phyloP scores from a whole-genome alignment of 176 grass and related monocot genomes.

The Oryza officinalis region DNA sequence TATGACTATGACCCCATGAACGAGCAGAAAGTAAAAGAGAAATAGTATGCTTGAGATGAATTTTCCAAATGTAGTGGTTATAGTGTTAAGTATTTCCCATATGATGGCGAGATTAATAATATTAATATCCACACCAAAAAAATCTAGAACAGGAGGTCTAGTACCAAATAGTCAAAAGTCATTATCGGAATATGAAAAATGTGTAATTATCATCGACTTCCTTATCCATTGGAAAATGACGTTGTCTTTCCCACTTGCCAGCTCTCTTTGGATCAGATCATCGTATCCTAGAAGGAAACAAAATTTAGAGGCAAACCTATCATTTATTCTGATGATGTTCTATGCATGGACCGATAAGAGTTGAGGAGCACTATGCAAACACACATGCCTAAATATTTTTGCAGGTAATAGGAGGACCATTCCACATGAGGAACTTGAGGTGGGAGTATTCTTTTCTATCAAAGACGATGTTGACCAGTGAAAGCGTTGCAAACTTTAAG shows the following conservation, averaged over 20 bases:
- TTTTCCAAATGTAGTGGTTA: not conserved
- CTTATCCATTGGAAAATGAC: not conserved
- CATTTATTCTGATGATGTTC: too few species aligned
- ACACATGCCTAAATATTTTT: not conserved
- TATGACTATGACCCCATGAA: too few species aligned
- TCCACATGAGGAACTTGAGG: too few species aligned
- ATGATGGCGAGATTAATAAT: not conserved
- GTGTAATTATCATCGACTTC: not conserved
- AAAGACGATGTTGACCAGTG: too few species aligned
- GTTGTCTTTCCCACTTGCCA: not conserved
- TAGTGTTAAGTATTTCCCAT: not conserved
- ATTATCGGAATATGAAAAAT: not conserved
- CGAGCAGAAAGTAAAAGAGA: too few species aligned
- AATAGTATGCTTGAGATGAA: not conserved
- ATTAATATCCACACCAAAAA: not conserved
- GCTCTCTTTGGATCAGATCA: not conserved
- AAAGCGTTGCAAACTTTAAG: too few species aligned
- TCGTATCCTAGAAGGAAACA: not conserved
- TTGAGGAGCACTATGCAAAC: not conserved
- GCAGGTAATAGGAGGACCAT: not conserved
- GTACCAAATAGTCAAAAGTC: slow-evolving; percentile 32
- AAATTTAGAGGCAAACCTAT: not conserved
- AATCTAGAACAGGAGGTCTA: slow-evolving; percentile 16
- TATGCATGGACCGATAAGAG: not conserved
- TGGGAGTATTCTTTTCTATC: too few species aligned